Evolutionary conservation across 805 yeast species (phyloP), one percentile per base, ranked within the genome.

Genomic region (Yamadazyma olivae): DNA sequence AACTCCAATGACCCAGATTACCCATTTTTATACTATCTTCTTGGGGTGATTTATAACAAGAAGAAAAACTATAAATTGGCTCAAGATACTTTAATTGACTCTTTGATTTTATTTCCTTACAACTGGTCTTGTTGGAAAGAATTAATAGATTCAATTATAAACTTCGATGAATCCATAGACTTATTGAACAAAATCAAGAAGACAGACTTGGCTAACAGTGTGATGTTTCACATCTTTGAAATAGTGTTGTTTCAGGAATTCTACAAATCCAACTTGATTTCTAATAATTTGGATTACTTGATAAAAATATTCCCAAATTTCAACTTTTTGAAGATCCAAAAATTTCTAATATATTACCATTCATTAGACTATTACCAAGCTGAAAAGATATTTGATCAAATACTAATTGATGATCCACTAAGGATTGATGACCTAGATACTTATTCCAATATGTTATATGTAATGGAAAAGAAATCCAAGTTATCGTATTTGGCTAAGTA

Each of bases 81-180:
- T 0, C 79, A 81, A 39, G 66, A 72, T 17, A 64, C 66, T 30
- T 70, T 90, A 21, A 65, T 79, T 20, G 70, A 69, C 31, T 82
- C 96, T 1, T 53, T 91, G 10, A 64, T 71, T 17, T 33, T 71
- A 19, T 88, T 81, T 48, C 95, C 97, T 0, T 84, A 72, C 56
- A 91, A 91, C 56, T 93, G 99, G 99, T 76, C 90, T 36, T 83
- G 93, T 40, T 93, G 97, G 97, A 70, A 74, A 39, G 97, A 91
- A 53, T 65, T 93, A 26, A 63, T 79, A 9, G 64, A 77, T 3
- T 77, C 86, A 35, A 60, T 87, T 19, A 59, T 75, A 6, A 71
- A 77, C 20, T 70, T 79, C 36, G 83, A 81, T 41, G 85, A 83
- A 36, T 82, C 87, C 0, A 39, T 64, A 32, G 46, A 50, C 35